Percentiles rank a stretch among this genome's conserved stretches.
phyloP scores from a whole-genome alignment of 345 rosid species.

The Sapria himalayana region DNA sequence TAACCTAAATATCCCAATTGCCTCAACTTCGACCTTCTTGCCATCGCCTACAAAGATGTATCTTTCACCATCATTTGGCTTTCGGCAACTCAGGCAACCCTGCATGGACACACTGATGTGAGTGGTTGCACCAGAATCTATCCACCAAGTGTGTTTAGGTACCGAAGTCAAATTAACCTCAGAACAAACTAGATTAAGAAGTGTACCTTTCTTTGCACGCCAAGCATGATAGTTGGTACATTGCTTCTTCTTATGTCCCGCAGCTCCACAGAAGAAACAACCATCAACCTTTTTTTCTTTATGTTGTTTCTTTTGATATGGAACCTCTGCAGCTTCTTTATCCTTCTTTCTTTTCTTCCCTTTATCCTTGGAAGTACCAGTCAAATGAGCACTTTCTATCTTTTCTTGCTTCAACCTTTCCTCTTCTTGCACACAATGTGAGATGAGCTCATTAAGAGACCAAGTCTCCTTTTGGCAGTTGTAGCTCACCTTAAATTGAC shows the following conservation, averaged over 20 bases:
- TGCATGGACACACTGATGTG: conserved; percentile 5
- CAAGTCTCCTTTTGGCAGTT: conserved; percentile 1
- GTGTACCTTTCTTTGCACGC: not conserved
- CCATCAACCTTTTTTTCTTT: too few relatives aligned
- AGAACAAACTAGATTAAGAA: not conserved
- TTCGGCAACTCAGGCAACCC: conserved; percentile 3
- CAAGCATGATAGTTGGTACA: conserved; percentile 1
- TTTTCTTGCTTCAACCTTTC: not conserved
- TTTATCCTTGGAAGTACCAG: not conserved
- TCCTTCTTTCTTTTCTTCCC: not conserved
- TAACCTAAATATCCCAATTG: not conserved
- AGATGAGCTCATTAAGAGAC: conserved; percentile 1
- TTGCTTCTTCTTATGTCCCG: not conserved
- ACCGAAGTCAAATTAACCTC: conserved; percentile 4
- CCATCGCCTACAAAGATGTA: not conserved
- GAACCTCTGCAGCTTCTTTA: not conserved
- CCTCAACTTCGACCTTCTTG: not conserved
- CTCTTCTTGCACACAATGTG: too few relatives aligned
- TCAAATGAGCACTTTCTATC: not conserved
- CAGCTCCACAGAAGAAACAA: not conserved
- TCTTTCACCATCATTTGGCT: conserved; percentile 3
- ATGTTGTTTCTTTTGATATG: not conserved
- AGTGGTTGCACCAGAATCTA: conserved; percentile 1
- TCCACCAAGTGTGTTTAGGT: conserved; percentile 1
- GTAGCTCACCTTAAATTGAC: too few relatives aligned